Conservation (phyloP, 345 rosid species). For the Salix dunnii region DNA sequence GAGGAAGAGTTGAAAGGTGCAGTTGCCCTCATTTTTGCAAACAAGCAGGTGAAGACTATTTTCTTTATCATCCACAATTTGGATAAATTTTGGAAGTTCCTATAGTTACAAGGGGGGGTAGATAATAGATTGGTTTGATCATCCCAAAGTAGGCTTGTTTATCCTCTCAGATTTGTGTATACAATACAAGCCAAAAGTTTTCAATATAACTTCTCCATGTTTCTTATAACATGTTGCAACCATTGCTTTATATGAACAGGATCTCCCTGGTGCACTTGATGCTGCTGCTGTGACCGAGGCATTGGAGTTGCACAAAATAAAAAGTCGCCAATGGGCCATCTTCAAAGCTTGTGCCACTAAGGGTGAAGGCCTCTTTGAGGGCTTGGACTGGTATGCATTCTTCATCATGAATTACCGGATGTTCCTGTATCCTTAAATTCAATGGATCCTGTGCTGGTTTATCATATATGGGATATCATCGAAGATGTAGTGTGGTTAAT, state of each 20-base stretch:
- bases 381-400: constrained; percentile 27
- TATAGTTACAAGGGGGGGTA: not conserved
- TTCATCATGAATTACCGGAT: not conserved
- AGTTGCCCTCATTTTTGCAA: constrained; percentile 50
- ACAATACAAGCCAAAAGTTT: not conserved
- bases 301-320: constrained; percentile 26
- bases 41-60: constrained; percentile 45
- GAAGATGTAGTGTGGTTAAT: not conserved
- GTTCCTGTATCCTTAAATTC: not conserved
- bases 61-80: not conserved
- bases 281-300: constrained; percentile 28
- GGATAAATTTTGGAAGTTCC: not conserved
- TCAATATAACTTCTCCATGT: not conserved
- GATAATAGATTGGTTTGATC: not conserved
- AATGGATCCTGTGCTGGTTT: not conserved
- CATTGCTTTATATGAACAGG: constrained; percentile 10
- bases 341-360: constrained; percentile 26
- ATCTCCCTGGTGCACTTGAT: constrained; percentile 23
- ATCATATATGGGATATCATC: not conserved
- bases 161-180: not conserved
- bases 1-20: constrained; percentile 59
- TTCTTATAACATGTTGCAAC: not conserved
- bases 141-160: not conserved
- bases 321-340: constrained; percentile 29
- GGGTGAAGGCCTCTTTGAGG: constrained; percentile 28